phyloP scores from a whole-genome alignment of 2,329 filamentous ascomycete species.

The Dactylellina cionopaga region DNA sequence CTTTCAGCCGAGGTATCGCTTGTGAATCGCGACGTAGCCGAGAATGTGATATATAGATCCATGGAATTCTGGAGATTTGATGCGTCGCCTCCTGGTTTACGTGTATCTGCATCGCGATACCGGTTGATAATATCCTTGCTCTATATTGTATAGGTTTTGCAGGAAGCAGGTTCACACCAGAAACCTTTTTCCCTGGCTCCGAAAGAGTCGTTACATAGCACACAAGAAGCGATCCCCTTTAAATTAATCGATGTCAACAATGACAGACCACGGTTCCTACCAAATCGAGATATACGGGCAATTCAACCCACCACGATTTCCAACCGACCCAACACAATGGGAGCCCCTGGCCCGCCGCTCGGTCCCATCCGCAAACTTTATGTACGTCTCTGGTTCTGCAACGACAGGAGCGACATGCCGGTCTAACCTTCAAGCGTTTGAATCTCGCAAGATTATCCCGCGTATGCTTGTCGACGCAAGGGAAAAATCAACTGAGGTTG shows the following conservation, averaged over 20 bases:
- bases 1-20: conserved; percentile 52
- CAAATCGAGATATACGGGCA: conserved; percentile 49
- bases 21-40: conserved; percentile 41
- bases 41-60: conserved; percentile 40
- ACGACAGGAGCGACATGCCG: conserved; percentile 45
- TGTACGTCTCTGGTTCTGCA: conserved; percentile 47
- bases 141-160: no score
- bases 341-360: conserved; percentile 44
- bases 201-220: not conserved
- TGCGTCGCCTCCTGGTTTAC: conserved; percentile 6
- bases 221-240: not conserved
- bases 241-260: not conserved
- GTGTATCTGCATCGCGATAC: conserved; percentile 20
- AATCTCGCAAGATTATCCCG: conserved; percentile 45
- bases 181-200: not conserved
- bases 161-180: not conserved
- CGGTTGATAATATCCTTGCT: conserved; percentile 10
- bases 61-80: conserved; percentile 22
- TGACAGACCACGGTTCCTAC: conserved; percentile 46
- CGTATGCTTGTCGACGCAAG: conserved; percentile 46
- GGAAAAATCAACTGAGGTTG: conserved; percentile 39
- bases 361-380: conserved; percentile 43
- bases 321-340: conserved; percentile 49
- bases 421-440: conserved; percentile 40
- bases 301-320: conserved; percentile 47